phyloP scores from a whole-genome alignment of 208 protist genomes.

The Trypanosoma grayi region DNA sequence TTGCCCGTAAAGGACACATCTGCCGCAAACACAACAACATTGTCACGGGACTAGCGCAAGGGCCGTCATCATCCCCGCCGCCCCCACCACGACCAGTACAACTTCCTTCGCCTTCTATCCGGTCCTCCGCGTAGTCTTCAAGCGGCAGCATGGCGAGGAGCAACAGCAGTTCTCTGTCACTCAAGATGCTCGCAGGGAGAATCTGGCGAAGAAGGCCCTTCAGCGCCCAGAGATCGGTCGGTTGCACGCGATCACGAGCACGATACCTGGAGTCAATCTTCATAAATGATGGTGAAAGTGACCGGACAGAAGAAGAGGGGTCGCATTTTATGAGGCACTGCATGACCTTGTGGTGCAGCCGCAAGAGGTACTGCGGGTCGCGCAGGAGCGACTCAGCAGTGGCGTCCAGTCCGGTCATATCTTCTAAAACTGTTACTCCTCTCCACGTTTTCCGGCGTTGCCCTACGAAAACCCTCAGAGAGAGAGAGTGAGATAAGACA shows the following conservation, averaged over 20 bases:
- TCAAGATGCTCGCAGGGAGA: slow-evolving; percentile 36
- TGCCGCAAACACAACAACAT: slow-evolving; percentile 15
- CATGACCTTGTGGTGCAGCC: slow-evolving; percentile 43
- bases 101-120: neutral
- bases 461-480: neutral
- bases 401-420: slow-evolving; percentile 24
- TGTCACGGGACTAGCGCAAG: slow-evolving; percentile 19
- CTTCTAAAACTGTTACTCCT: neutral
- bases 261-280: slow-evolving; percentile 29
- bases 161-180: slow-evolving; percentile 50
- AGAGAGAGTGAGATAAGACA: neutral
- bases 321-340: slow-evolving; percentile 33
- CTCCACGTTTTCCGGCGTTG: neutral
- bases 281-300: slow-evolving; percentile 22
- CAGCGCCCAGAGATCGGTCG: slow-evolving; percentile 18
- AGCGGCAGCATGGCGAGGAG: slow-evolving; percentile 46
- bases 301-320: slow-evolving; percentile 3
- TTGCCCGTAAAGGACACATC: slow-evolving; percentile 10
- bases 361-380: slow-evolving; percentile 51
- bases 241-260: slow-evolving; percentile 8
- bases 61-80: neutral
- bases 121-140: slow-evolving; percentile 24
- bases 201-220: slow-evolving; percentile 34
- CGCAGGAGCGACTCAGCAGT: slow-evolving; percentile 24
- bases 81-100: neutral